Conservation (phyloP, 345 rosid species). For the Atalantia buxifolia region DNA sequence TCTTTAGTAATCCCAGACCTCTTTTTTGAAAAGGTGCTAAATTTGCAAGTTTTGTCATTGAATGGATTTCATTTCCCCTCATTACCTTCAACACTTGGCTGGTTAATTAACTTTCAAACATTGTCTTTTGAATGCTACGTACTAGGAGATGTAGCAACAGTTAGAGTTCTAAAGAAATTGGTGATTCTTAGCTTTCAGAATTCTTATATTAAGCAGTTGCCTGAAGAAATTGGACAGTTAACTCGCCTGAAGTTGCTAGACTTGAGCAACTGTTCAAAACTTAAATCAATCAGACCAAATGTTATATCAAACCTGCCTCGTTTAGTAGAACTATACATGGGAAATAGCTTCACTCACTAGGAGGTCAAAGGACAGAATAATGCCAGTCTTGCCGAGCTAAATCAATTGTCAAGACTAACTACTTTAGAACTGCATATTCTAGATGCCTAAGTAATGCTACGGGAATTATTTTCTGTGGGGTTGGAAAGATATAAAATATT, state of each 20-base stretch:
- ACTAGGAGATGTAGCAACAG: no score
- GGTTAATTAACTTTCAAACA: background rate
- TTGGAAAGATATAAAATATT: background rate
- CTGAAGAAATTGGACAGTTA: no score
- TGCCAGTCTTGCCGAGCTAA: constrained; percentile 23
- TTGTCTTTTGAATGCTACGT: no score
- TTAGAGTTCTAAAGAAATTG: no score
- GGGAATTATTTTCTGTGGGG: background rate
- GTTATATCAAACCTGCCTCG: no score
- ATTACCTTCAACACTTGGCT: constrained; percentile 12
- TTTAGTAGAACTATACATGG: constrained; percentile 20
- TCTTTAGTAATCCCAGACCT: background rate
- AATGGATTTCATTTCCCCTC: background rate
- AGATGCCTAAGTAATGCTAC: constrained; percentile 9
- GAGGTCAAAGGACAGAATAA: constrained; percentile 2
- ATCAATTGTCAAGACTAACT: constrained; percentile 1
- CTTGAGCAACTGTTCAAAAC: no score
- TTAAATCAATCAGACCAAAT: no score
- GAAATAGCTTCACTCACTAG: constrained; percentile 14
- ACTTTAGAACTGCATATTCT: background rate
- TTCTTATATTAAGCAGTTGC: no score
- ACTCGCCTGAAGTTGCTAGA: no score
- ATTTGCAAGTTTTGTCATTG: constrained; percentile 11
- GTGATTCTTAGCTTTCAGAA: no score
- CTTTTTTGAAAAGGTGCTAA: no score